Base-by-base conservation (phyloP, 2,329 filamentous ascomycete species). In the Colletotrichum truncatum region DNA sequence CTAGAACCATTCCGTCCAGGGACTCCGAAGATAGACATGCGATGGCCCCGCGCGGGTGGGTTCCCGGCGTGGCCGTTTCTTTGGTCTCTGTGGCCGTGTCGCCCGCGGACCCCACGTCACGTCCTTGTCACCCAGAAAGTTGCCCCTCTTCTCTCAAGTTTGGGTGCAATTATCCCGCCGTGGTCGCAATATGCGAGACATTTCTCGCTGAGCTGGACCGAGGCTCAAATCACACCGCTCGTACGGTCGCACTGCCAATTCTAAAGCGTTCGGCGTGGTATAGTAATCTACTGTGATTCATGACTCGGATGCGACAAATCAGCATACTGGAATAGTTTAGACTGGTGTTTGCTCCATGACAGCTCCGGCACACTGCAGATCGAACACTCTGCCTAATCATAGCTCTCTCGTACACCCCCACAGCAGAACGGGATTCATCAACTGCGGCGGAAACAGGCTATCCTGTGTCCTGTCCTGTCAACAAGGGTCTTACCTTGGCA, bases 1-100 rank as follows among this genome's bases (percentile, higher is more conserved):
- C 62, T 65, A 65, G 21, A 39, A 65, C 48, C 32, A 61, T 65
- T 65, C 25, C 30, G 53, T 60, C 38, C 32, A 64, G 46, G 55
- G 46, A 60, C 54, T 59, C 54, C 54, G 54, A 52, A 36, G 23
- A 21, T 41, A 62, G 23, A 49, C 58, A 53, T 30, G 32, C 53
- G 34, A 46, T 26, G 11, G 39, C 56, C 61, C 56, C 62, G 56
- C 56, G 62, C 56, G 48, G 62, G 62, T 65, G 62, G 62, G 38
- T 54, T 38, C n/a, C 39, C 32, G 56, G 61, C 61, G 26, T 36
- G 9, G 61, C 48, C 32, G 61, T 14, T 48, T 34, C 30, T 48
- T 23, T 45, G 53, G 12, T 46, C 41, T 45, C 28, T 48, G 41
- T 45, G 39, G 16, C 53, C 26, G 54, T 36, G 34, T 14, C 51